Percentiles rank a stretch among this genome's conserved stretches.
Conservation (phyloP, 331 rosid species). For the Cydonia oblonga region DNA sequence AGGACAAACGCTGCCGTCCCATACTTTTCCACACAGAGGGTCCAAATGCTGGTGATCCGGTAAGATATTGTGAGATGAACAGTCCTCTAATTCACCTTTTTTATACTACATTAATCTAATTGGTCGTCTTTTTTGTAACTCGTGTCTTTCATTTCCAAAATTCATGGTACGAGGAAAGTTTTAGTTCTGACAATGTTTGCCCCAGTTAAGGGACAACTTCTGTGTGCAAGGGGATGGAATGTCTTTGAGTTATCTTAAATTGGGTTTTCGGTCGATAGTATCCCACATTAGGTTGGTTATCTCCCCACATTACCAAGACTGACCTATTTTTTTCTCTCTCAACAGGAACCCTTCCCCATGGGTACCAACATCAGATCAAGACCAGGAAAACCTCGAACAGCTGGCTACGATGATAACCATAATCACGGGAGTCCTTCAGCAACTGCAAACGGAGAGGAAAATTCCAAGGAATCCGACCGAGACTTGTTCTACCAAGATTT, state of each 20-base stretch:
- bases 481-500: constrained; percentile 19
- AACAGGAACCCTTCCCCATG: constrained; percentile 87
- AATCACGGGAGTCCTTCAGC: constrained; percentile 41
- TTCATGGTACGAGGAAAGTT: too few species aligned
- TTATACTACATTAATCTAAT: background rate
- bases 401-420: constrained; percentile 40
- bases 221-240: too few species aligned
- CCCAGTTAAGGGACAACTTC: too few species aligned
- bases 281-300: too few species aligned
- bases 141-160: too few species aligned
- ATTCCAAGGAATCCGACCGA: constrained; percentile 38
- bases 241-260: too few species aligned
- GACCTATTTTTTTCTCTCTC: constrained; percentile 5
- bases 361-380: constrained; percentile 54
- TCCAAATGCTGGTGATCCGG: constrained; percentile 88
- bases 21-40: constrained; percentile 80
- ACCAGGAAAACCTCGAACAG: constrained; percentile 49
- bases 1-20: constrained; percentile 85
- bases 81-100: background rate
- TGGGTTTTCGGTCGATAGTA: too few species aligned
- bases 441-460: constrained; percentile 44
- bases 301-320: background rate
- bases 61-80: constrained; percentile 18
- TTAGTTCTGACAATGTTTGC: too few species aligned
- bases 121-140: too few species aligned